Evolutionary conservation across 495 filamentous ascomycete genomes (phyloP).

Genomic region (Penicillium flavigenum): DNA sequence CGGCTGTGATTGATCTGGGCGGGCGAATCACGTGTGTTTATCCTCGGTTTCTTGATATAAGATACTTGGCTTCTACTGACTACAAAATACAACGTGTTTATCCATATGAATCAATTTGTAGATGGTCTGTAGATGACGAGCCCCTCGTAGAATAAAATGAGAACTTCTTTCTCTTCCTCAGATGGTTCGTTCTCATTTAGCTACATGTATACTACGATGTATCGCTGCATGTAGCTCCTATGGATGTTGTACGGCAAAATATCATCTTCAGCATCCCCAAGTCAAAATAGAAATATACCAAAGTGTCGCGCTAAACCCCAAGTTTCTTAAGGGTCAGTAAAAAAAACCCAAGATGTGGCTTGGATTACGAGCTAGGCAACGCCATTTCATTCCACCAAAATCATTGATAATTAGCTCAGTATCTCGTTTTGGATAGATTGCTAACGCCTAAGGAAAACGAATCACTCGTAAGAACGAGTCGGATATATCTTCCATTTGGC

Average conservation of each 20-base stretch:
- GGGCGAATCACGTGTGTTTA: conserved; percentile 34
- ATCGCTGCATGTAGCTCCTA: background rate
- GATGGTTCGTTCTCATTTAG: background rate
- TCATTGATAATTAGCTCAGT: background rate
- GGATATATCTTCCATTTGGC: background rate
- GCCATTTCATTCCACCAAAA: background rate
- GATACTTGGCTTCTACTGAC: background rate
- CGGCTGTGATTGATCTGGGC: conserved; percentile 19
- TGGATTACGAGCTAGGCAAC: conserved; percentile 7
- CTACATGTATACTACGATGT: background rate
- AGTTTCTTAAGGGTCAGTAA: background rate
- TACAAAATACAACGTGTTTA: background rate
- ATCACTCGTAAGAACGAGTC: background rate
- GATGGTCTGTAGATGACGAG: background rate
- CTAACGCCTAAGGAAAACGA: background rate
- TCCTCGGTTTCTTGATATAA: background rate
- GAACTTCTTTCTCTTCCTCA: background rate
- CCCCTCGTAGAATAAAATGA: background rate
- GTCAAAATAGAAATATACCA: background rate
- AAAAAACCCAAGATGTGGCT: background rate
- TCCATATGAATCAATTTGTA: background rate
- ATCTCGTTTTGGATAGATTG: background rate
- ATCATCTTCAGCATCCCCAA: background rate
- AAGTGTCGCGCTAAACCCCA: background rate
- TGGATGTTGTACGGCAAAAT: background rate